These are phyloP conservation scores for Didymella pinodella DNA, from an alignment of 2,329 filamentous ascomycete genomes.

Conservation along the genomic window DNA sequence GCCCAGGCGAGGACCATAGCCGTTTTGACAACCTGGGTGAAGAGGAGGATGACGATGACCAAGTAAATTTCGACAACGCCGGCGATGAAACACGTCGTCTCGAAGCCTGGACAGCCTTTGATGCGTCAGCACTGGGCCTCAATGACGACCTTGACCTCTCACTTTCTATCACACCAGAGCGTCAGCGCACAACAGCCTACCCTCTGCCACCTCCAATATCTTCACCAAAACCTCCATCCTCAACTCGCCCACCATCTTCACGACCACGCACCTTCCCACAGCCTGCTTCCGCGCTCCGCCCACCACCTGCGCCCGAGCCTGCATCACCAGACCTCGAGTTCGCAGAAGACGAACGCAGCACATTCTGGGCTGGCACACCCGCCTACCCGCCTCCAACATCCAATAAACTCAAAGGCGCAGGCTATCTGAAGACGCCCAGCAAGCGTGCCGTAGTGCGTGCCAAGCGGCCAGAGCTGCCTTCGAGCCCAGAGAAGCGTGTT, in stretches of 20 bases:
- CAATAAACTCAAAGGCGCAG: constrained; percentile 28
- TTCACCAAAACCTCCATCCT: constrained; percentile 20
- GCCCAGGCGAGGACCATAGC: constrained; percentile 16
- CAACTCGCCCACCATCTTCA: constrained; percentile 3
- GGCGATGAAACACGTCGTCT: constrained; percentile 45
- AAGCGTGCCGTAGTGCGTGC: constrained; percentile 49
- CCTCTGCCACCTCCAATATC: constrained; percentile 5
- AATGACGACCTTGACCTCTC: constrained; percentile 40
- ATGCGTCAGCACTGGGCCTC: constrained; percentile 42
- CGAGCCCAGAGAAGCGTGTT: constrained; percentile 36
- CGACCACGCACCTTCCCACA: constrained; percentile 8
- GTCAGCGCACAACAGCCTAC: constrained; percentile 15
- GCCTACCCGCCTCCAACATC: constrained; percentile 24
- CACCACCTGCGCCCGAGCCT: constrained; percentile 15
- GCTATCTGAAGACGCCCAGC: constrained; percentile 59
- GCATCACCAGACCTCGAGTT: constrained; percentile 17
- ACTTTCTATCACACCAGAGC: constrained; percentile 40
- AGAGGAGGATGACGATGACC: constrained; percentile 11
- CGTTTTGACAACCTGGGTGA: background rate
- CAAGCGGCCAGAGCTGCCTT: constrained; percentile 40
- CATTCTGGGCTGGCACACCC: constrained; percentile 42
- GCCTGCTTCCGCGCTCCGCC: background rate
- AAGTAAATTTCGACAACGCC: constrained; percentile 10
- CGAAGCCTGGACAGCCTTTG: constrained; percentile 52
- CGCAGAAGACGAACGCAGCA: constrained; percentile 19